A percentile compares a stretch with the other conserved stretches of the same genome.
phyloP scores from a whole-genome alignment of 192 early-diverging fungal species.

The Umbelopsis isabellina region DNA sequence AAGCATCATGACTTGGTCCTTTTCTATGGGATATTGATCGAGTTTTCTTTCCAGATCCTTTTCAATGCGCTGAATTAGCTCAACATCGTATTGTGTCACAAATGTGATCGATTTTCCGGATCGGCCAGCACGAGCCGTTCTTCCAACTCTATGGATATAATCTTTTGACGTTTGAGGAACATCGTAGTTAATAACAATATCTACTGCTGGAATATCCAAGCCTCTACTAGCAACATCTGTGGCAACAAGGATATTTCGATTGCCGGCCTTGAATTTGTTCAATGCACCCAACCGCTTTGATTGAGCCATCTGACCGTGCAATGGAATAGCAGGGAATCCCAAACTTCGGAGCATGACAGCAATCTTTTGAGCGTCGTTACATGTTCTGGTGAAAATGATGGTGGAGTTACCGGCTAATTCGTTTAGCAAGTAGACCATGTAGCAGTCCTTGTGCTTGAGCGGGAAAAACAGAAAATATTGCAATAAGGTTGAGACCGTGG shows the following conservation, averaged over 20 bases:
- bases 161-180: slow-evolving; percentile 88
- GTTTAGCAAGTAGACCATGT: slow-evolving; percentile 92
- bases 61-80: slow-evolving; percentile 93
- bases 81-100: slow-evolving; percentile 92
- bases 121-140: slow-evolving; percentile 83
- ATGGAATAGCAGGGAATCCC: slow-evolving; percentile 91
- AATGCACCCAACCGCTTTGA: slow-evolving; percentile 90
- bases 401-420: slow-evolving; percentile 89
- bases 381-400: slow-evolving; percentile 94
- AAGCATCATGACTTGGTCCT: slow-evolving; percentile 83
- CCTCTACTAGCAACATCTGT: slow-evolving; percentile 93
- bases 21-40: slow-evolving; percentile 80
- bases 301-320: slow-evolving; percentile 94
- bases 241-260: slow-evolving; percentile 86
- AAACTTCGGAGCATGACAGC: slow-evolving; percentile 87
- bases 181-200: slow-evolving; percentile 97
- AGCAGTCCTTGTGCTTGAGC: slow-evolving; percentile 93
- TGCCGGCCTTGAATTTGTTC: slow-evolving; percentile 93
- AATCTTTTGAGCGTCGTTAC: slow-evolving; percentile 83
- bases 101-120: slow-evolving; percentile 82
- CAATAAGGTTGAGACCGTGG: slow-evolving; percentile 88
- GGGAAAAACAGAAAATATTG: slow-evolving; percentile 99
- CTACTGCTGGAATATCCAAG: slow-evolving; percentile 95
- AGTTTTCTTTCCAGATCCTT: slow-evolving; percentile 88
- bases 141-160: slow-evolving; percentile 87